Base-by-base conservation (phyloP, 1,284 basidiomycete genomes). In the Vanrija humicola region DNA sequence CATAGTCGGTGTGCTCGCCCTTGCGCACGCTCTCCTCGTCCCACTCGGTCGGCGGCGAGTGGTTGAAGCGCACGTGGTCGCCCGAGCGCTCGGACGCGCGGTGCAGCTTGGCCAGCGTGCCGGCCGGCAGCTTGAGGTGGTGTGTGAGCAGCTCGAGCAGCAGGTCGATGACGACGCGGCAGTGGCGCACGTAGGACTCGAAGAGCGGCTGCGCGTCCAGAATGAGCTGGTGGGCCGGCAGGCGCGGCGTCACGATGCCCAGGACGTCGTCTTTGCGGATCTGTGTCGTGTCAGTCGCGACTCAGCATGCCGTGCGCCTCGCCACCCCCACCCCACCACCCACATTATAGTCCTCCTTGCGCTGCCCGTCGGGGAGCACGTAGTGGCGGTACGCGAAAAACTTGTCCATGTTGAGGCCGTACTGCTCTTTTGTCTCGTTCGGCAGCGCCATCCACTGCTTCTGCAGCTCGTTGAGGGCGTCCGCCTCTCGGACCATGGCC, bases 1-100 rank as follows among this genome's bases (percentile, higher is more conserved):
- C 66, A 43, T 64, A 68, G 48, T 68, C 66, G 21, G 64, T 66
- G 51, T 68, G 66, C 39, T 63, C 64, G 38, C 61, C 66, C 23
- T 58, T 52, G 29, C 45, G 39, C 3, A 61, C 62, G 2, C 52
- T 38, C 3, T 48, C 44, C 23, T 63, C 61, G 40, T 56, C 46
- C 29, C 46, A 66, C 10, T 48, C 46, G 48, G 62, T 54, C 29
- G 64, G 43, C 70, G 77, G 0, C 80, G 79, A 2, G 80, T 77
- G 82, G 50, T 83, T 85, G 25, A 83, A 76, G 9, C 86, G 78
- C 1, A 83, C 77, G 63, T 87, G 84, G 60, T 84, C 83, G 15
- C 83, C 82, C 46, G 83, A 85, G 38, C 69, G 70, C 48, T 83
- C 81, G 3, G 77, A 70, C 1, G 73, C 55, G 1, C 68, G 63